Base-by-base conservation (phyloP, 495 filamentous ascomycete species). In the Aspergillus wentii region DNA sequence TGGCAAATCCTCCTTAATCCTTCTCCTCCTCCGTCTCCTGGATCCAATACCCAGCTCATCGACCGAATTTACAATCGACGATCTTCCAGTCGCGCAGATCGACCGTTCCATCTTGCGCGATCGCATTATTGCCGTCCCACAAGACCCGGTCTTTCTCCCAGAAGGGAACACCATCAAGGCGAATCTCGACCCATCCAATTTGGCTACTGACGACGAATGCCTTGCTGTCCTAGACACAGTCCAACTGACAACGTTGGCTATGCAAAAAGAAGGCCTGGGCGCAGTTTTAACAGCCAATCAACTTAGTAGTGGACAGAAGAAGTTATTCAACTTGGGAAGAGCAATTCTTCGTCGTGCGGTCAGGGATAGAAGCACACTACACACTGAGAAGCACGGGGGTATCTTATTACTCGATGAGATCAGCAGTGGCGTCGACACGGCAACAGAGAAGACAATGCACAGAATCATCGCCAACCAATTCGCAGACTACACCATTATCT, bases 181-280 rank as follows among this genome's bases (percentile, higher is more conserved):
- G 42, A 91, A 94, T 54, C 73, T 94, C 3, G 86, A 92, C 57
- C 87, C 86, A 2, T 87, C 88, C 59, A 62, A 72, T 16, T 51
- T 80, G 21, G 84, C 86, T 58, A 83, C 82, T 0, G 82, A 87
- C 46, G 77, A 79, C 27, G 78, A 89, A 34, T 56, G 52, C 43
- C 37, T 47, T 15, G 22, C 35, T 17, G 46, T 52, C 4, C 50
- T 62, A 6, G 25, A 18, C 30, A 31, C 22, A 6, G 46, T 51
- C 11, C 55, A 69, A 0, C 53, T 74, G 13, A 68, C 62, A 62
- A 14, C 44, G 0, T 56, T 67, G 15, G 42, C 76, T 13, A 16
- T 46, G 1, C 49, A 54, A 8, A 49, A 56, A 4, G 71, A 62
- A 2, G 71, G 71, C 0, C 57, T 79, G 0, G 56, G 61, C 8